These are phyloP conservation scores for Lentinula raphanica DNA, from an alignment of 768 basidiomycete genomes.

Conservation along the genomic window DNA sequence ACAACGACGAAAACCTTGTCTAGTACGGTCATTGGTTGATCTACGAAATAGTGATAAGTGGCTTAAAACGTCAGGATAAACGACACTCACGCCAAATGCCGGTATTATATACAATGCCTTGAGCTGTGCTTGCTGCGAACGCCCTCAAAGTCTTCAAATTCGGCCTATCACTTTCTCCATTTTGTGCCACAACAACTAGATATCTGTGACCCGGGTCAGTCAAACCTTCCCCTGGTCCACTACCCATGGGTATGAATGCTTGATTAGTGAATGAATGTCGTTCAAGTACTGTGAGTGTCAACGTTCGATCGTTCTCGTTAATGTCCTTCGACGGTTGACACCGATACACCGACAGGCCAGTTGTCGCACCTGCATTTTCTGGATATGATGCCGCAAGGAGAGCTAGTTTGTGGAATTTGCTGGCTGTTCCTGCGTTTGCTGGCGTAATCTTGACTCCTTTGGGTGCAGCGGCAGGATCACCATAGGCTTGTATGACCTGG, in stretches of 20 bases:
- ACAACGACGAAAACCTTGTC: conserved; percentile 46
- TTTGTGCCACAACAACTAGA: conserved; percentile 83
- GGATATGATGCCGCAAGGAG: conserved; percentile 68
- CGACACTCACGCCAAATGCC: conserved; percentile 84
- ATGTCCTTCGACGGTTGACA: conserved; percentile 54
- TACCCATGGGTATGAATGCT: conserved; percentile 91
- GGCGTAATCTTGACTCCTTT: conserved; percentile 66
- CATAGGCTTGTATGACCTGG: conserved; percentile 85
- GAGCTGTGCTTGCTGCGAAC: conserved; percentile 73
- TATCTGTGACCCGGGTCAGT: conserved; percentile 51
- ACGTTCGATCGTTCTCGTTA: conserved; percentile 36
- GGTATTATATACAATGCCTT: conserved; percentile 81
- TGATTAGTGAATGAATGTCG: conserved; percentile 88
- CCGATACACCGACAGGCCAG: conserved; percentile 80
- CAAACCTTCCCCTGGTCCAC: conserved; percentile 43
- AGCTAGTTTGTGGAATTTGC: conserved; percentile 89
- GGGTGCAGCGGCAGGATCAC: conserved; percentile 60
- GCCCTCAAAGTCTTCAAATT: conserved; percentile 71
- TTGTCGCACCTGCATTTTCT: conserved; percentile 43
- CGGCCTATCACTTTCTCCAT: conserved; percentile 71
- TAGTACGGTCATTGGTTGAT: conserved; percentile 89
- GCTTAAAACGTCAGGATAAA: background rate
- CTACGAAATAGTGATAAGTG: conserved; percentile 35
- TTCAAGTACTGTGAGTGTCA: conserved; percentile 73
- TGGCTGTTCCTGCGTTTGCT: conserved; percentile 87